Conservation (phyloP, 176 grass and related monocot species). For the Microstegium vimineum region DNA sequence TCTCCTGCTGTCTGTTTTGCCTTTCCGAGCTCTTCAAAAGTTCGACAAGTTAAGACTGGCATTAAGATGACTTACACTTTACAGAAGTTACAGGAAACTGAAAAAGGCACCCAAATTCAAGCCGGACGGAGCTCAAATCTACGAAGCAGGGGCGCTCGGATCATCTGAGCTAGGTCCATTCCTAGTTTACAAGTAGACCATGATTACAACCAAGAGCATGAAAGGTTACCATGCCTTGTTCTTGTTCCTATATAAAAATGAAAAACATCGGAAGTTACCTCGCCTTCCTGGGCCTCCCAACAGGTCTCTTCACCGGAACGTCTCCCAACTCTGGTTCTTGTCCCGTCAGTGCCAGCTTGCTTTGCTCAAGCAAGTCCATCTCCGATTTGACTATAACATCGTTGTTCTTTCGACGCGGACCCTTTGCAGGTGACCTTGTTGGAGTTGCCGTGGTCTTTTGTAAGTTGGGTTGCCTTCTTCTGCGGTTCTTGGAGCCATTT, state of each 20-base stretch:
- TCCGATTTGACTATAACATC: constrained; percentile 10
- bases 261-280: neutral
- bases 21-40: neutral
- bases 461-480: constrained; percentile 16
- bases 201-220: neutral
- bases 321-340: neutral
- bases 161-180: neutral
- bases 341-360: neutral
- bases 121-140: neutral
- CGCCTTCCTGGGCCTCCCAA: constrained; percentile 41
- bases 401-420: neutral
- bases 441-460: neutral
- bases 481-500: constrained; percentile 38
- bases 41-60: neutral
- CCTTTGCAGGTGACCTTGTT: constrained; percentile 17
- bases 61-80: neutral
- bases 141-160: neutral
- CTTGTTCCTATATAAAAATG: neutral
- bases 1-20: neutral
- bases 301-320: constrained; percentile 23
- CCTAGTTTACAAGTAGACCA: neutral
- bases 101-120: neutral
- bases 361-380: constrained; percentile 35
- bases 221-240: neutral
- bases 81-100: neutral